These are phyloP conservation scores for Annona squamosa DNA, from an alignment of 164 flowering plant genomes.

Conservation along the genomic window DNA sequence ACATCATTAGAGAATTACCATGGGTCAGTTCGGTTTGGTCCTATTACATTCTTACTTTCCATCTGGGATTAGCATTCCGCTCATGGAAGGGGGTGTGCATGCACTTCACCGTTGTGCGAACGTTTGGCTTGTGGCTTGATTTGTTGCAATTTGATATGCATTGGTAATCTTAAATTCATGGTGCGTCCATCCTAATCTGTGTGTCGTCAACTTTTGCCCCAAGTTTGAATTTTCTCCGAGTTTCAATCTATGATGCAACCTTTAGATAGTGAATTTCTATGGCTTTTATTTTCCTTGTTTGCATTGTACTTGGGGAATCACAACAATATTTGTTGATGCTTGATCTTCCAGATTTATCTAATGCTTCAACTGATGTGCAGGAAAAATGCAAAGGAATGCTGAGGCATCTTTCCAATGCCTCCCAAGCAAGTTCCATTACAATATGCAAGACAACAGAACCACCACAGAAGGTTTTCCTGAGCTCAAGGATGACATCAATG, in stretches of 20 bases:
- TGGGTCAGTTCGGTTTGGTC: not conserved
- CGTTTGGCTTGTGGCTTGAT: not conserved
- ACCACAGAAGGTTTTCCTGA: constrained; percentile 29
- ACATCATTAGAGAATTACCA: not conserved
- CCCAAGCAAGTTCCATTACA: constrained; percentile 37
- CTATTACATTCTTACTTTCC: not conserved
- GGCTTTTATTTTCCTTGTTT: not conserved
- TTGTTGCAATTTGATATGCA: not conserved
- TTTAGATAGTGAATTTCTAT: too few relatives aligned
- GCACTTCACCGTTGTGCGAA: not conserved
- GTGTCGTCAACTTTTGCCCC: not conserved
- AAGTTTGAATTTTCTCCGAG: too few relatives aligned
- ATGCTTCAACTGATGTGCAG: constrained; percentile 25
- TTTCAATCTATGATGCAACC: too few relatives aligned
- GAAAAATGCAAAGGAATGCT: constrained; percentile 45
- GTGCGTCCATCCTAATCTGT: not conserved
- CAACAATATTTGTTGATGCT: too few relatives aligned
- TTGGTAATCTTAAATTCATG: not conserved
- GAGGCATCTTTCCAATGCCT: constrained; percentile 63
- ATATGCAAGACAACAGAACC: constrained; percentile 28
- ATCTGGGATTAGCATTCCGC: not conserved
- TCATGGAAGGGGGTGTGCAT: not conserved
- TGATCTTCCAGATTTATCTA: not conserved
- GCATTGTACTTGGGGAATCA: not conserved
- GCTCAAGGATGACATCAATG: constrained; percentile 30